phyloP scores from a whole-genome alignment of 2,329 filamentous ascomycete species.

The Nectriaceae sp. region DNA sequence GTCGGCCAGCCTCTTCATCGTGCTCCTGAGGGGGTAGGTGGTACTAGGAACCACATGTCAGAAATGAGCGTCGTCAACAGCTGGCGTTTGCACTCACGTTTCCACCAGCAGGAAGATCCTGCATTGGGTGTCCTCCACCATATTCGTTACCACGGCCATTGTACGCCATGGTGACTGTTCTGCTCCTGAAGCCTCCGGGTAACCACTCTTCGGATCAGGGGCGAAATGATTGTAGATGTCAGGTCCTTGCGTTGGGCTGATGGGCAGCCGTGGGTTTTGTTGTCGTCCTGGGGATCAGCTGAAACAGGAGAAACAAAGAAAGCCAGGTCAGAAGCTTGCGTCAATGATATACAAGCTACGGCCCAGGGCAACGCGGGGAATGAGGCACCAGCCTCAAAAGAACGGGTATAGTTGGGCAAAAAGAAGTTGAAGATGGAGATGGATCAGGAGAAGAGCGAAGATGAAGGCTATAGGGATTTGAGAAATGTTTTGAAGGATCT shows the following conservation, averaged over 20 bases:
- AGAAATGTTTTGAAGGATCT: conserved; percentile 31
- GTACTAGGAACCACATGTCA: conserved; percentile 44
- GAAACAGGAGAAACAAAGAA: conserved; percentile 29
- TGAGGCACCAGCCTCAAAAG: conserved; percentile 36
- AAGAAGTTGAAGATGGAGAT: conserved; percentile 25
- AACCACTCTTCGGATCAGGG: conserved; percentile 9
- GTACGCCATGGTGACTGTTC: conserved; percentile 54
- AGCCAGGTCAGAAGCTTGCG: conserved; percentile 29
- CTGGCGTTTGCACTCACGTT: conserved; percentile 52
- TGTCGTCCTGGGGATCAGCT: conserved; percentile 21
- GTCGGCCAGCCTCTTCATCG: conserved; percentile 61
- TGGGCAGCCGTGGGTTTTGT: conserved; percentile 18
- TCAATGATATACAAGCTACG: conserved; percentile 9
- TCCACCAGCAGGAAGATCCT: conserved; percentile 63
- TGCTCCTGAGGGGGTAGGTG: conserved; percentile 59
- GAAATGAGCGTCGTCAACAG: conserved; percentile 4
- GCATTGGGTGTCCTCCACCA: conserved; percentile 58
- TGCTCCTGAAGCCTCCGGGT: conserved; percentile 22
- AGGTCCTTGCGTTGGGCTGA: conserved; percentile 15
- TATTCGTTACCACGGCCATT: conserved; percentile 63
- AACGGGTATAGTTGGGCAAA: conserved; percentile 30
- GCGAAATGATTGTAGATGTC: conserved; percentile 16
- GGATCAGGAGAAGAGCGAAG: conserved; percentile 25
- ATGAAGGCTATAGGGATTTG: conserved; percentile 26
- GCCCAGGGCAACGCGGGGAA: conserved; percentile 20